These are phyloP conservation scores for Poronia punctata DNA, from an alignment of 495 filamentous ascomycete genomes.

Conservation along the genomic window DNA sequence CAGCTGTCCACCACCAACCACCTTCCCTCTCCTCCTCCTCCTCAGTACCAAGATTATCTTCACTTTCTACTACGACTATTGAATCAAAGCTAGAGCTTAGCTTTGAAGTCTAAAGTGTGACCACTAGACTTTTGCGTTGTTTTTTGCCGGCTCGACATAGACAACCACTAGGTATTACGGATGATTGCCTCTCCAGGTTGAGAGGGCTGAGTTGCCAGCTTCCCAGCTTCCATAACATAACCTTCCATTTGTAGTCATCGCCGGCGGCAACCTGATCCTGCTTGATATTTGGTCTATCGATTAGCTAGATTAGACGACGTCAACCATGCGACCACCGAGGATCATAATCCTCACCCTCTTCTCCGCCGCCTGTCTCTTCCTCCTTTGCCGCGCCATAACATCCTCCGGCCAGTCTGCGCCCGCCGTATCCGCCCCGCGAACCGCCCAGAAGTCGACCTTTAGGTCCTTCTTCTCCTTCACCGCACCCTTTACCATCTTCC, in stretches of 20 bases:
- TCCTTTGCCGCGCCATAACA: constrained; percentile 37
- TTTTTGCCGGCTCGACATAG: no score
- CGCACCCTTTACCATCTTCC: constrained; percentile 68
- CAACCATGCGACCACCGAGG: constrained; percentile 41
- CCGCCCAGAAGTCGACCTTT: constrained; percentile 28
- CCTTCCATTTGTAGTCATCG: not conserved
- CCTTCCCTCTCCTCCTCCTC: no score
- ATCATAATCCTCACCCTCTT: constrained; percentile 40
- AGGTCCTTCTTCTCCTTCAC: constrained; percentile 41
- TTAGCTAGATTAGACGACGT: constrained; percentile 1
- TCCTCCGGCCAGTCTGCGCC: constrained; percentile 23
- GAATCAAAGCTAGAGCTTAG: no score
- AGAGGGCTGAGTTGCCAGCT: no score
- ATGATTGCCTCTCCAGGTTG: no score
- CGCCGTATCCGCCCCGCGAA: constrained; percentile 14
- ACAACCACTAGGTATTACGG: no score
- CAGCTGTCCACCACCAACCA: no score
- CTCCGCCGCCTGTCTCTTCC: constrained; percentile 40
- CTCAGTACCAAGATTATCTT: no score
- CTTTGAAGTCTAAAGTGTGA: no score
- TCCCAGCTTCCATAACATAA: no score
- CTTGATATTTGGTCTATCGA: not conserved
- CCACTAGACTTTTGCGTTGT: no score
- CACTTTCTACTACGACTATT: no score
- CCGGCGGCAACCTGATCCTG: not conserved